Conservation (phyloP, 192 early-diverging fungal species). For the Spinellus fusiger region DNA sequence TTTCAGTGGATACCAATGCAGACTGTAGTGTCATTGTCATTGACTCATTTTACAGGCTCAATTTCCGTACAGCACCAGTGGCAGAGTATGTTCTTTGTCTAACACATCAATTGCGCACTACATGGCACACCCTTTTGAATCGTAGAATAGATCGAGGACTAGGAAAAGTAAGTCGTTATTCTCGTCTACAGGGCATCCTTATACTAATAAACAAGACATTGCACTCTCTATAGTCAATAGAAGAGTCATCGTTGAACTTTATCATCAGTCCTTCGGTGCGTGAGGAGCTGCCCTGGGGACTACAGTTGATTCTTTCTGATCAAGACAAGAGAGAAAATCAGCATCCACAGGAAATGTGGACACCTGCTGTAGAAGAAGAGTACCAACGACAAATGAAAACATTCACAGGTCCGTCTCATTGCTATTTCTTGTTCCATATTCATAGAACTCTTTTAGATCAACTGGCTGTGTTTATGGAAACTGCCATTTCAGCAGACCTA, state of each 20-base stretch:
- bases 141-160: slow-evolving; percentile 19
- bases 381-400: slow-evolving; percentile 12
- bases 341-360: slow-evolving; percentile 1
- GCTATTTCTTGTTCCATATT: too few relatives aligned
- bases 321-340: slow-evolving; percentile 7
- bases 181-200: too few relatives aligned
- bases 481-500: slow-evolving; percentile 25
- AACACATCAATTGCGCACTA: slow-evolving; percentile 40
- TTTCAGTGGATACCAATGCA: slow-evolving; percentile 49
- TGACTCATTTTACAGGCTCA: slow-evolving; percentile 50
- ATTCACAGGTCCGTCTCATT: slow-evolving; percentile 17
- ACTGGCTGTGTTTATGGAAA: slow-evolving; percentile 25
- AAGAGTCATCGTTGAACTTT: background rate
- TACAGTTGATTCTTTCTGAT: slow-evolving; percentile 22
- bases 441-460: slow-evolving; percentile 11
- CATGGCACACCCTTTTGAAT: slow-evolving; percentile 41
- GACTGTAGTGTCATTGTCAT: slow-evolving; percentile 51
- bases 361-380: slow-evolving; percentile 5
- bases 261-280: slow-evolving; percentile 6
- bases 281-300: slow-evolving; percentile 8
- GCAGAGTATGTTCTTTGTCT: slow-evolving; percentile 40
- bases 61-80: slow-evolving; percentile 35
- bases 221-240: background rate
- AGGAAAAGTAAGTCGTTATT: slow-evolving; percentile 15
- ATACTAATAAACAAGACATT: too few relatives aligned